These are phyloP conservation scores for Eutrema yunnanense DNA, from an alignment of 345 rosid genomes.

Conservation along the genomic window DNA sequence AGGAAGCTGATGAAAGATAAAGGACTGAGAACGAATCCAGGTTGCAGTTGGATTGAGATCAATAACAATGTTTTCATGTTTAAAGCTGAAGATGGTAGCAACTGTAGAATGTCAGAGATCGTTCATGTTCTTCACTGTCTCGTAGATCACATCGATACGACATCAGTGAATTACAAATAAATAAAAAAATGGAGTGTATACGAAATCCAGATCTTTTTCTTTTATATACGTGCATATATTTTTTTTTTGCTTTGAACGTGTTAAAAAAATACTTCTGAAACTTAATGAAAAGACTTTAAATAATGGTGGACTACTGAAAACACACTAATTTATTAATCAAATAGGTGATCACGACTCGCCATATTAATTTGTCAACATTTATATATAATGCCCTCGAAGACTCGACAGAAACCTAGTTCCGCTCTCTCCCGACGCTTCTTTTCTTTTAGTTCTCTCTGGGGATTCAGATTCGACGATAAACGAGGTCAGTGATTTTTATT, in stretches of 20 bases:
- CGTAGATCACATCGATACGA: constrained; percentile 36
- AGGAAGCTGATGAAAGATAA: constrained; percentile 81
- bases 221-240: not conserved
- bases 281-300: not conserved
- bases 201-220: not conserved
- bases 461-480: no score
- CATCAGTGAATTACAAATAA: not conserved
- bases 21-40: constrained; percentile 59
- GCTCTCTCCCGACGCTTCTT: no score
- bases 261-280: not conserved
- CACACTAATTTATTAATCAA: not conserved
- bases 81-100: constrained; percentile 63
- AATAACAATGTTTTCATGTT: constrained; percentile 56
- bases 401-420: no score
- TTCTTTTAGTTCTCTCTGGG: no score
- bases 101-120: constrained; percentile 34
- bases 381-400: no score
- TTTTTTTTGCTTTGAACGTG: not conserved
- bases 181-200: not conserved
- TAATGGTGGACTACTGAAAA: no score
- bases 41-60: constrained; percentile 89
- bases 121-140: constrained; percentile 41
- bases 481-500: no score
- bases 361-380: no score
- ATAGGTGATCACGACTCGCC: no score